Evolutionary conservation across 768 basidiomycete species (phyloP).

Genomic region (Cystobasidium tubakii): DNA sequence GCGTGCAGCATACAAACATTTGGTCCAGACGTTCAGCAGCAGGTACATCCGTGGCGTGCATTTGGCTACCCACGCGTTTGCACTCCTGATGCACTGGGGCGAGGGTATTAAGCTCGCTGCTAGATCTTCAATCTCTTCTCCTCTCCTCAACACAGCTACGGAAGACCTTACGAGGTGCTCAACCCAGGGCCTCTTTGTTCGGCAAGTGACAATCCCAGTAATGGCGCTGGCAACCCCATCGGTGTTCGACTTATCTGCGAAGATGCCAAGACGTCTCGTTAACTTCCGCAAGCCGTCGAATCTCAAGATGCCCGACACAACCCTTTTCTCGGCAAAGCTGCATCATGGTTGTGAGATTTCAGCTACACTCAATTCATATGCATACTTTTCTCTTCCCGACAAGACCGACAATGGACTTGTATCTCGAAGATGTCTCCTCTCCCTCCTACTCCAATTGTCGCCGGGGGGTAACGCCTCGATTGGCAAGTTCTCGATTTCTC

Average conservation of each 20-base stretch:
- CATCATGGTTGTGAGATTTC: slow-evolving; percentile 7
- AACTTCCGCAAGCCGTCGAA: not conserved
- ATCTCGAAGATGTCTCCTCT: slow-evolving; percentile 8
- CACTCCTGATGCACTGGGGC: not conserved
- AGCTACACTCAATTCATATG: not conserved
- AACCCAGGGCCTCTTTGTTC: too few species aligned
- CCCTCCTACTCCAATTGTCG: not conserved
- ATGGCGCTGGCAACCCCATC: not conserved
- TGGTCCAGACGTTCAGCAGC: too few species aligned
- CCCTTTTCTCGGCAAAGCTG: not conserved
- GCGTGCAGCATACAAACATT: too few species aligned
- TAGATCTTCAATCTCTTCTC: not conserved
- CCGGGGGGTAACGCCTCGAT: not conserved
- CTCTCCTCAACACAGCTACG: not conserved
- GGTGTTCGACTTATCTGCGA: not conserved
- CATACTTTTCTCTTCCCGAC: slow-evolving; percentile 15
- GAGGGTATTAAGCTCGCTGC: not conserved
- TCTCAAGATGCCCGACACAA: not conserved
- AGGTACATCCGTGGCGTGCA: too few species aligned
- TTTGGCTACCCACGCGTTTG: not conserved
- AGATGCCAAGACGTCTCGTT: too few species aligned
- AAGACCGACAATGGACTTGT: not conserved
- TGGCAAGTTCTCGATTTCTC: not conserved
- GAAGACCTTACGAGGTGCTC: not conserved
- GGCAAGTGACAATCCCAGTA: too few species aligned